Evolutionary conservation across 2,329 filamentous ascomycete species (phyloP).

Genomic region (Beauveria sp.): DNA sequence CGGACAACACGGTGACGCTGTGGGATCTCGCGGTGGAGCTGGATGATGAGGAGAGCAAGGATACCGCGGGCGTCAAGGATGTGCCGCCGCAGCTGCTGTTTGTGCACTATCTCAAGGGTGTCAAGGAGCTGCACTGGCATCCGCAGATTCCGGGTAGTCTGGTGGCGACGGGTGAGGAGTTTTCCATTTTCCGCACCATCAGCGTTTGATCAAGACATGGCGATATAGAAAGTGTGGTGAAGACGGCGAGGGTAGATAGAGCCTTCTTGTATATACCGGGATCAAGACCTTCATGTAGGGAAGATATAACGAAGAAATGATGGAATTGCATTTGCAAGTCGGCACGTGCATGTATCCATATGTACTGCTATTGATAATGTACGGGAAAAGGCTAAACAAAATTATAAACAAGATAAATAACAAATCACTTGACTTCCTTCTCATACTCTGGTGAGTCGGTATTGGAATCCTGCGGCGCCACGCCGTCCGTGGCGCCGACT

Average conservation of each 20-base stretch:
- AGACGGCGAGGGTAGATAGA: background rate
- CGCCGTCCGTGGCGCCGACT: background rate
- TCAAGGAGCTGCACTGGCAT: slow-evolving; percentile 97
- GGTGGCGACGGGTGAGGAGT: slow-evolving; percentile 84
- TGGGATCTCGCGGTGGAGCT: slow-evolving; percentile 97
- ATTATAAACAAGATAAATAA: background rate
- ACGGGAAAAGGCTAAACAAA: background rate
- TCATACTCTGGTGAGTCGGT: background rate
- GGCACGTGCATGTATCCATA: background rate
- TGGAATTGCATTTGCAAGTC: background rate
- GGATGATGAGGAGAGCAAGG: slow-evolving; percentile 92
- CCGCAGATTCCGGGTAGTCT: slow-evolving; percentile 86
- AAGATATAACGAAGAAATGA: slow-evolving; percentile 4
- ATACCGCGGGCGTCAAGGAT: slow-evolving; percentile 78
- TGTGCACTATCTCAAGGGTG: slow-evolving; percentile 90
- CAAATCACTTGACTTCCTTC: background rate
- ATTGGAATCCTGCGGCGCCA: slow-evolving; percentile 6
- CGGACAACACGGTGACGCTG: slow-evolving; percentile 87
- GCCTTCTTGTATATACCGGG: slow-evolving; percentile 1
- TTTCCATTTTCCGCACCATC: slow-evolving; percentile 80
- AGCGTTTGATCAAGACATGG: slow-evolving; percentile 49
- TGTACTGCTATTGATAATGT: background rate
- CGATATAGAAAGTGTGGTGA: background rate
- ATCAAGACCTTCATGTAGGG: background rate
- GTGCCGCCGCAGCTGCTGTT: slow-evolving; percentile 93